Base-by-base conservation (phyloP, 2,329 filamentous ascomycete species). In the Triangularia setosa region DNA sequence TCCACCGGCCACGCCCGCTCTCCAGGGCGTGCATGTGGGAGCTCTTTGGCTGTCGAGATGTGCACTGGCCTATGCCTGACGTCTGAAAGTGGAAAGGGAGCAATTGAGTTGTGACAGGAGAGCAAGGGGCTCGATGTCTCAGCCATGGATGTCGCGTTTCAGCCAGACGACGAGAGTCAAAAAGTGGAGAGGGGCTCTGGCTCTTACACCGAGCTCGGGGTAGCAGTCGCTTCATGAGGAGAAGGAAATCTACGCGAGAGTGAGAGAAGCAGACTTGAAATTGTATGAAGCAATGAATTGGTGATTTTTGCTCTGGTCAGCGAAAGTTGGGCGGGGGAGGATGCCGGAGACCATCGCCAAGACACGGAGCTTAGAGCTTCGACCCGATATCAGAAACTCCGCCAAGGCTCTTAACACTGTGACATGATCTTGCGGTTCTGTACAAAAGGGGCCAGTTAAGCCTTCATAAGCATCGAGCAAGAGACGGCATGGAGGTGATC, bases 101-200 rank as follows among this genome's bases (percentile, higher is more conserved):
- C 54, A 33, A 18, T 48, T 48, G 58, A 65, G 64, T 63, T 66
- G 59, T 58, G 64, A 66, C 64, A 44, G 55, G 56, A 52, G 25
- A 40, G 30, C 58, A 62, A 64, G 68, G 65, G 52, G 55, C 28
- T 28, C 24, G 64, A 48, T 59, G 69, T 70, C 68, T 70, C 69
- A 70, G 63, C 66, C 62, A 48, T 64, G 61, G 59, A 40, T 57
- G 33, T 52, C 30, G 40, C 48, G 69, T 69, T 70, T 70, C 68
- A 68, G 68, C 55, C 53, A 58, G 59, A 58, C 56, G 61, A 58
- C 28, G 25, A 53, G 62, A 64, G 40, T 40, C 65, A 62, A 60
- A 55, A 55, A 16, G 24, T 25, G 23, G 18, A 54, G 48, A 61
- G 58, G 18, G 58, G 16, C 28, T 48, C 40, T 58, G 14, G 14